phyloP scores from a whole-genome alignment of 2,329 filamentous ascomycete genomes.

The Ascochyta pisi region DNA sequence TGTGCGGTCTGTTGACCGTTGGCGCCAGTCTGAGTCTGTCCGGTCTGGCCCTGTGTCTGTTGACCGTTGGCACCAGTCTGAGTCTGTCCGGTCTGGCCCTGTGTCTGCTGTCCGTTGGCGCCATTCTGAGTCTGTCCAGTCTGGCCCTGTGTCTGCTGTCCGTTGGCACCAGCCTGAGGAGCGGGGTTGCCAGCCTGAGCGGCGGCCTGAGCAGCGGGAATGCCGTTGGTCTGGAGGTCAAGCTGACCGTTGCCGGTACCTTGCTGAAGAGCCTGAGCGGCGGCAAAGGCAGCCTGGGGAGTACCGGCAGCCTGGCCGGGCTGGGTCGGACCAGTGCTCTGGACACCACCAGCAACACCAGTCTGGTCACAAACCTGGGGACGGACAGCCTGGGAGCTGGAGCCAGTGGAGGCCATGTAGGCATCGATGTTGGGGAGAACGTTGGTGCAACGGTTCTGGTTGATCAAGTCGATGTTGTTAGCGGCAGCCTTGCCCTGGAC shows the following conservation, averaged over 20 bases:
- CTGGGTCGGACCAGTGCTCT: conserved; percentile 36
- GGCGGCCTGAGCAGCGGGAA: conserved; percentile 13
- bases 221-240: conserved; percentile 26
- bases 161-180: background rate
- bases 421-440: conserved; percentile 48
- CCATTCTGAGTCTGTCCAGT: background rate
- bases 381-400: conserved; percentile 37
- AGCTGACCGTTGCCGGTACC: conserved; percentile 41
- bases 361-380: conserved; percentile 43
- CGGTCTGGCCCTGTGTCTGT: background rate
- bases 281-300: conserved; percentile 40
- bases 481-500: conserved; percentile 42
- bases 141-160: conserved; percentile 8
- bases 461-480: conserved; percentile 46
- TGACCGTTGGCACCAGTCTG: conserved; percentile 2
- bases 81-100: background rate
- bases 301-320: conserved; percentile 40
- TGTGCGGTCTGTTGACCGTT: no score
- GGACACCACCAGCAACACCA: conserved; percentile 44
- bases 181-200: conserved; percentile 16
- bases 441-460: conserved; percentile 48
- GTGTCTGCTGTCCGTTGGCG: no score
- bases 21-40: background rate
- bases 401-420: conserved; percentile 46
- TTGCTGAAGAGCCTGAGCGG: conserved; percentile 35